These are phyloP conservation scores for Exophiala dermatitidis DNA, from an alignment of 2,329 filamentous ascomycete genomes.

Conservation along the genomic window DNA sequence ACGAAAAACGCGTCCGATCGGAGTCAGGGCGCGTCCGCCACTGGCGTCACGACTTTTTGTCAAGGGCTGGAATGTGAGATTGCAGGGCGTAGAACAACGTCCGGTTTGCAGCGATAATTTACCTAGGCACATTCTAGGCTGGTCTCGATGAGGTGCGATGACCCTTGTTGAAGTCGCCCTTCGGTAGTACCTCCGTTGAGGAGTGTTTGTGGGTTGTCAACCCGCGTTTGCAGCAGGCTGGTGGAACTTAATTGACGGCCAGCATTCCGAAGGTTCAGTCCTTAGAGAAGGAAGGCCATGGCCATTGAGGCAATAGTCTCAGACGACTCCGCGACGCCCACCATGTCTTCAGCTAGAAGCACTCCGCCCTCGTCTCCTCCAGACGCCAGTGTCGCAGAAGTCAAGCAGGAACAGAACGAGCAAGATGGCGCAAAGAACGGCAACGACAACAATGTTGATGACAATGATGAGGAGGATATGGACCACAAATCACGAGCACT, in stretches of 20 bases:
- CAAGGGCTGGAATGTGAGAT: neutral
- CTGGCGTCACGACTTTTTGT: neutral
- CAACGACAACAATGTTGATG: slow-evolving; percentile 25
- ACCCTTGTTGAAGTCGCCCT: too few relatives aligned
- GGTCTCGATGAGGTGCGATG: too few relatives aligned
- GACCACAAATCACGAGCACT: slow-evolving; percentile 40
- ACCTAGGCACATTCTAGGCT: too few relatives aligned
- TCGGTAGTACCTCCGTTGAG: too few relatives aligned
- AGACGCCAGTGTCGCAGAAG: neutral
- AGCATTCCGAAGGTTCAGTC: too few relatives aligned
- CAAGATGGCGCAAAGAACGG: slow-evolving; percentile 1
- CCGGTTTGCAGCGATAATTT: neutral
- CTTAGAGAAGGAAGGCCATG: slow-evolving; percentile 1
- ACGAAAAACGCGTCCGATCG: neutral
- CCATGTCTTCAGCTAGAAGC: slow-evolving; percentile 14
- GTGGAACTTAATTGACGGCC: too few relatives aligned
- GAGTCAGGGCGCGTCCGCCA: neutral
- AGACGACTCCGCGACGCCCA: slow-evolving; percentile 4
- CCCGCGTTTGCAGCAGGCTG: too few relatives aligned
- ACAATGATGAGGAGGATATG: slow-evolving; percentile 35
- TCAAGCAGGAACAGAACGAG: neutral
- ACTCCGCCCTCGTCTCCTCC: slow-evolving; percentile 15
- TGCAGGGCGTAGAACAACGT: neutral
- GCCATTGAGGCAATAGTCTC: slow-evolving; percentile 6
- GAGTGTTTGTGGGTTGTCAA: too few relatives aligned